Percentiles rank a stretch among this genome's conserved stretches.
phyloP scores from a whole-genome alignment of 2,329 filamentous ascomycete genomes.

The Pseudonectria foliicola region DNA sequence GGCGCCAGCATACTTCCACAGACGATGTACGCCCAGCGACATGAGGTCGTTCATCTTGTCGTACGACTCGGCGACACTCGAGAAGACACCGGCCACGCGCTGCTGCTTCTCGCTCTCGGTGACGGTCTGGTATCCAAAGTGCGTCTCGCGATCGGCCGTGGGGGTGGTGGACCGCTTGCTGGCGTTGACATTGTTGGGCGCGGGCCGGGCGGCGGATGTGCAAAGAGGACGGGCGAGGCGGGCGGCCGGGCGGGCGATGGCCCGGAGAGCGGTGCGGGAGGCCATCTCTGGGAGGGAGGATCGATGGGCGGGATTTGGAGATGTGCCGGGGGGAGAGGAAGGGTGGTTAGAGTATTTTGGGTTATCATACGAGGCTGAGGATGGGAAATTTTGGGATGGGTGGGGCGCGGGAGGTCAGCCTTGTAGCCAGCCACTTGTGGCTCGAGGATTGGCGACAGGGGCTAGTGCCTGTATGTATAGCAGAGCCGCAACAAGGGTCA shows the following conservation, averaged over 20 bases:
- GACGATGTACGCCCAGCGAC: slow-evolving; percentile 91
- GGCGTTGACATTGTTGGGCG: slow-evolving; percentile 14
- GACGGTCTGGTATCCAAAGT: slow-evolving; percentile 86
- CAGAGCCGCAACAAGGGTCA: too few species aligned
- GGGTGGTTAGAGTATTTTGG: slow-evolving; percentile 13
- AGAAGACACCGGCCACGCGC: slow-evolving; percentile 80
- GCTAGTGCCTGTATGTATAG: too few species aligned
- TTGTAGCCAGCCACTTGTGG: slow-evolving; percentile 16
- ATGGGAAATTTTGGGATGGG: slow-evolving; percentile 17
- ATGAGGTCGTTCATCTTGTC: slow-evolving; percentile 99
- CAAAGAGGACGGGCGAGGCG: slow-evolving; percentile 21
- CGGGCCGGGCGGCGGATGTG: slow-evolving; percentile 17
- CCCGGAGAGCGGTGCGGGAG: slow-evolving; percentile 23
- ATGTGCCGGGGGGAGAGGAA: slow-evolving; percentile 6
- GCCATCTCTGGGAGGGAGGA: slow-evolving; percentile 15
- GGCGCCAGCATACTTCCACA: slow-evolving; percentile 79
- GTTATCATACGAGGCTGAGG: slow-evolving; percentile 23
- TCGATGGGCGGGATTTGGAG: slow-evolving; percentile 4
- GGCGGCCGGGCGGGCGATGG: slow-evolving; percentile 17
- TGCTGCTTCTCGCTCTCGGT: slow-evolving; percentile 68
- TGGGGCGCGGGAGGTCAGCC: slow-evolving; percentile 13
- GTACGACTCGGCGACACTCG: slow-evolving; percentile 88
- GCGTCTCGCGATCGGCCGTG: slow-evolving; percentile 56
- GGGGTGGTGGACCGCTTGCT: slow-evolving; percentile 16
- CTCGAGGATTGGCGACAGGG: neutral